Percentiles rank a stretch among this genome's conserved stretches.
phyloP scores from a whole-genome alignment of 495 filamentous ascomycete species.

The Penicillium turbatum region DNA sequence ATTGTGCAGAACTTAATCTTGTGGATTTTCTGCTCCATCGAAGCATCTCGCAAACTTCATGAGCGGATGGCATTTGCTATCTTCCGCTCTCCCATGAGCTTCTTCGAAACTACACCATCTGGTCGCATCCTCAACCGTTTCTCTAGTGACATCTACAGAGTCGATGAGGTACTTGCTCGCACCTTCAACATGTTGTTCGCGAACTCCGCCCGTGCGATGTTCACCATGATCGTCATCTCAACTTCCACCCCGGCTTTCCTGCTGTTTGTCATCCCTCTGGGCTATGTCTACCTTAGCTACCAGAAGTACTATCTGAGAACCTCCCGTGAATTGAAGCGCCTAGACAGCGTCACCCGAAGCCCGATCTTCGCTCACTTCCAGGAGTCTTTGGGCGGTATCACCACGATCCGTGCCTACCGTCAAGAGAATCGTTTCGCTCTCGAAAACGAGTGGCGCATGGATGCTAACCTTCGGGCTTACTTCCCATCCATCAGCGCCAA shows the following conservation, averaged over 20 bases:
- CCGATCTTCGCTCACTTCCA: constrained; percentile 99
- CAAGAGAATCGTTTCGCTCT: constrained; percentile 81
- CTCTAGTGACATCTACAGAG: constrained; percentile 92
- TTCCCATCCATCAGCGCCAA: constrained; percentile 97
- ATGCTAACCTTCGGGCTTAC: constrained; percentile 91
- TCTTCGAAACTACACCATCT: constrained; percentile 98
- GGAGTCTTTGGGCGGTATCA: constrained; percentile 89
- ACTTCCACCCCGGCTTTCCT: constrained; percentile 77
- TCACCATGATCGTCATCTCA: constrained; percentile 84
- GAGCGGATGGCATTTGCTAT: constrained; percentile 98
- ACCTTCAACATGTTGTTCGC: constrained; percentile 93
- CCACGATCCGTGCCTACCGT: constrained; percentile 94
- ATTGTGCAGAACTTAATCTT: constrained; percentile 91
- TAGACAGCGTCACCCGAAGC: constrained; percentile 92
- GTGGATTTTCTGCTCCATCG: constrained; percentile 99
- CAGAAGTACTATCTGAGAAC: constrained; percentile 97
- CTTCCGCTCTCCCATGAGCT: constrained; percentile 97
- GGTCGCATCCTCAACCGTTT: constrained; percentile 96
- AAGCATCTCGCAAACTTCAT: constrained; percentile 94
- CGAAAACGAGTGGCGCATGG: constrained; percentile 97
- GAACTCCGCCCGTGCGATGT: constrained; percentile 77
- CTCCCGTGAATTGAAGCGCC: constrained; percentile 90
- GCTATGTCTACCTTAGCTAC: constrained; percentile 81
- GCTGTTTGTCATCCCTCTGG: constrained; percentile 73
- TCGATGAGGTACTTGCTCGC: constrained; percentile 91